Conservation (phyloP, 768 basidiomycete species). For the Royoungia palumana region DNA sequence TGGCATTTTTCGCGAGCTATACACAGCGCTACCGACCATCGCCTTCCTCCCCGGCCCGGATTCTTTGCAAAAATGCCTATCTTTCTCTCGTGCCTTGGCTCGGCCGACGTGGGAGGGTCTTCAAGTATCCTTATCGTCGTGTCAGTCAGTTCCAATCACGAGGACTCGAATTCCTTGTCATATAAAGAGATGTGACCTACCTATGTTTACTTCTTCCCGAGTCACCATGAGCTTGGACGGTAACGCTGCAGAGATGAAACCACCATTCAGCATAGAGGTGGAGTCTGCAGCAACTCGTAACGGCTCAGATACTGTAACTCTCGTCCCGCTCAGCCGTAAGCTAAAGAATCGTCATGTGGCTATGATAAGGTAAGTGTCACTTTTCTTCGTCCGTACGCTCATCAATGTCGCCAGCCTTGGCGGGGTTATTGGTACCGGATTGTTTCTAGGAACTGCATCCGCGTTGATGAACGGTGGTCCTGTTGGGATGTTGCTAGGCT, state of each 20-base stretch:
- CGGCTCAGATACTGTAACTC: not conserved
- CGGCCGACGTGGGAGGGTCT: not conserved
- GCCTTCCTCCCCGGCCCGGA: too few relatives aligned
- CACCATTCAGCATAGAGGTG: not conserved
- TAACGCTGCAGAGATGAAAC: not conserved
- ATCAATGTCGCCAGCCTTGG: constrained; percentile 12
- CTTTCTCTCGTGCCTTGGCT: constrained; percentile 5
- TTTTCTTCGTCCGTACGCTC: not conserved
- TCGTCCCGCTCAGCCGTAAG: constrained; percentile 14
- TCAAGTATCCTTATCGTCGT: not conserved
- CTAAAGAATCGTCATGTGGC: constrained; percentile 26
- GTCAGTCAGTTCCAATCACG: not conserved
- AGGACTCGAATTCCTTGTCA: not conserved
- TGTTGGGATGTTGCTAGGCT: constrained; percentile 41
- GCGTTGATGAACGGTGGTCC: constrained; percentile 38
- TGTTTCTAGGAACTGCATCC: constrained; percentile 28
- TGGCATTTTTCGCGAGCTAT: too few relatives aligned
- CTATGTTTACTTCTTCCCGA: not conserved
- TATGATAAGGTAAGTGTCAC: constrained; percentile 25
- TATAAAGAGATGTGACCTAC: not conserved
- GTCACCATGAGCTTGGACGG: constrained; percentile 1
- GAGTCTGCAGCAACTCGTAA: not conserved
- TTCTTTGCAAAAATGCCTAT: not conserved
- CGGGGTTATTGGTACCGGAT: constrained; percentile 38
- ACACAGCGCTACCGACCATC: not conserved